These are phyloP conservation scores for Yamadazyma jaroonii DNA, from an alignment of 1,139 yeast species.

Conservation along the genomic window DNA sequence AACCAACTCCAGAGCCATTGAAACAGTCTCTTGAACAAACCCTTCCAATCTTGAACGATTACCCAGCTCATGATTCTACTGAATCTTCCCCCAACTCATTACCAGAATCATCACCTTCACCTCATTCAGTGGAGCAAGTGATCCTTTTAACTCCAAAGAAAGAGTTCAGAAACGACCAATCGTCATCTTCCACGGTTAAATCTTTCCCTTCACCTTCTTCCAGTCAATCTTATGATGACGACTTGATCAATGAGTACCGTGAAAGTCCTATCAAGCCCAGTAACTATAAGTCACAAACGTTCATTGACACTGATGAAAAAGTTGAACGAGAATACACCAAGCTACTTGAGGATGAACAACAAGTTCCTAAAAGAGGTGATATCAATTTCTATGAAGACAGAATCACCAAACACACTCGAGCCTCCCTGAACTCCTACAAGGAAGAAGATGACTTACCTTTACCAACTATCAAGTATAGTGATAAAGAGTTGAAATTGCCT, in stretches of 20 bases:
- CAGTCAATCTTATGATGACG: conserved; percentile 7
- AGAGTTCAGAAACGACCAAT: conserved; percentile 2
- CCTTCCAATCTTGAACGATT: background rate
- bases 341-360: conserved; percentile 17
- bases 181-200: conserved; percentile 5
- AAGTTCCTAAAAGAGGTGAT: conserved; percentile 41
- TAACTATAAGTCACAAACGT: background rate
- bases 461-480: conserved; percentile 3
- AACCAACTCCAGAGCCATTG: background rate
- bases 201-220: conserved; percentile 8
- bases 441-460: conserved; percentile 1
- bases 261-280: conserved; percentile 7
- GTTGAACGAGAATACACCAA: background rate
- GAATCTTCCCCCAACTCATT: too few relatives aligned
- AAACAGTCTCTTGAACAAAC: background rate
- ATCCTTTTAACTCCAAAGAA: background rate
- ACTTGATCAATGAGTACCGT: conserved; percentile 8
- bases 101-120: too few relatives aligned
- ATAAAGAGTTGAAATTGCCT: background rate
- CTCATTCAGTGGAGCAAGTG: background rate
- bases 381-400: conserved; percentile 20
- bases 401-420: conserved; percentile 15
- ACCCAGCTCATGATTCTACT: too few relatives aligned
- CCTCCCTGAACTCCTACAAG: background rate
- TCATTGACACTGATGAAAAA: background rate